Conservation (phyloP, 116 monocot species). For the Trichopus zeylanicus region DNA sequence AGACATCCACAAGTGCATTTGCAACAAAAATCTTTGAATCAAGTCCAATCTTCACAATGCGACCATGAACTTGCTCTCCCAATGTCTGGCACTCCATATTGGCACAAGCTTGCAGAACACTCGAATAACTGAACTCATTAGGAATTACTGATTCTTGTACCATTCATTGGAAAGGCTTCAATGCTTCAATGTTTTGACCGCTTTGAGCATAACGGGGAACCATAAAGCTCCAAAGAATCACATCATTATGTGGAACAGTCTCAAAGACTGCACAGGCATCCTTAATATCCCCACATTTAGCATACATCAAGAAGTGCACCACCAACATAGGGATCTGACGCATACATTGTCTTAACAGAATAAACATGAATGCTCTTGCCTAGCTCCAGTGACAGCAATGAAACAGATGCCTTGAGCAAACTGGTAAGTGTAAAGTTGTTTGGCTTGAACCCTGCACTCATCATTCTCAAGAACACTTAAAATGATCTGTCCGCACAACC, state of each 20-base stretch:
- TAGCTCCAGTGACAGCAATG: conserved; percentile 26
- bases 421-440: conserved; percentile 67
- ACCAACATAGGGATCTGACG: conserved; percentile 45
- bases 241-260: conserved; percentile 30
- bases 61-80: conserved; percentile 59
- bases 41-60: conserved; percentile 47
- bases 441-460: conserved; percentile 32
- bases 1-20: conserved; percentile 74
- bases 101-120: conserved; percentile 76
- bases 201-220: conserved; percentile 67
- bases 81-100: conserved; percentile 26
- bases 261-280: conserved; percentile 60
- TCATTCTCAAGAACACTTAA: conserved; percentile 39
- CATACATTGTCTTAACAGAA: conserved; percentile 41
- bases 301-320: conserved; percentile 84
- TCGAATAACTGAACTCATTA: conserved; percentile 69
- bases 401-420: conserved; percentile 52
- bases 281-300: conserved; percentile 63
- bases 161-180: conserved; percentile 56
- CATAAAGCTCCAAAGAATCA: conserved; percentile 74
- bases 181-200: conserved; percentile 44
- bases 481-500: conserved; percentile 29
- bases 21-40: conserved; percentile 58
- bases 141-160: conserved; percentile 37
- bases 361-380: conserved; percentile 57